Base-by-base conservation (phyloP, 1,284 basidiomycete species). In the Leccinum pachyderme region DNA sequence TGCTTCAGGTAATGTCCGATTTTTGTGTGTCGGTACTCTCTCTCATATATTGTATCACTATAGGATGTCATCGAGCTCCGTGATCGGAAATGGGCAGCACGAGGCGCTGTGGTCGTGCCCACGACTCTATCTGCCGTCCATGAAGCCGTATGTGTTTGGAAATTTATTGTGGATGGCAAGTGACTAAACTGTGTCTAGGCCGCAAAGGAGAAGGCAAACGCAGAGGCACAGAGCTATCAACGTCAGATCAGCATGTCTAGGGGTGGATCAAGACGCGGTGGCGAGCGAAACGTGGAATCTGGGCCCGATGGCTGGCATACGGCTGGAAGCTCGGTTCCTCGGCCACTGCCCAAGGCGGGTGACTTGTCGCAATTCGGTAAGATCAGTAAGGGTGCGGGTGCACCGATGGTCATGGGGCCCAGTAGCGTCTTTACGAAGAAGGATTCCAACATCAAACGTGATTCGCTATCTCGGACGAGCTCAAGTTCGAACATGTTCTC, bases 11-110 rank as follows among this genome's bases (percentile, higher is more conserved):
- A 61, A 55, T 82, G 78, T 18, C 4, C 2, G 5, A 25, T 49
- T 47, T 49, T 53, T 25, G 18, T 11, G 52, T 52, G 11, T 56
- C 39, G 6, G 18, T 28, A 37, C 55, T 58, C 11, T 51, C 61
- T 2, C 53, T 65, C 18, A 61, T 25, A 7, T 43, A 1, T 47
- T 50, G 7, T 49, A 2, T 8, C 28, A 49, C 6, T 29, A 29
- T 66, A 93, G 89, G 93, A 95, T 73, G 81, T 98, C 44, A 84
- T 96, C 61, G 96, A 98, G 71, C 79, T 97, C 41, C 89, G 95
- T 44, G 81, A 83, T 49, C 83, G 87, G 55, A 87, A 84, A 65
- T 99, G 96, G 96, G 70, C 85, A 47, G 75, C 83, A 46, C 84
- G 93, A 54, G 86, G 87, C 65, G 77, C 78, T 58, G 81, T 87